phyloP scores from a whole-genome alignment of 345 rosid species.

The Litchi chinensis region DNA sequence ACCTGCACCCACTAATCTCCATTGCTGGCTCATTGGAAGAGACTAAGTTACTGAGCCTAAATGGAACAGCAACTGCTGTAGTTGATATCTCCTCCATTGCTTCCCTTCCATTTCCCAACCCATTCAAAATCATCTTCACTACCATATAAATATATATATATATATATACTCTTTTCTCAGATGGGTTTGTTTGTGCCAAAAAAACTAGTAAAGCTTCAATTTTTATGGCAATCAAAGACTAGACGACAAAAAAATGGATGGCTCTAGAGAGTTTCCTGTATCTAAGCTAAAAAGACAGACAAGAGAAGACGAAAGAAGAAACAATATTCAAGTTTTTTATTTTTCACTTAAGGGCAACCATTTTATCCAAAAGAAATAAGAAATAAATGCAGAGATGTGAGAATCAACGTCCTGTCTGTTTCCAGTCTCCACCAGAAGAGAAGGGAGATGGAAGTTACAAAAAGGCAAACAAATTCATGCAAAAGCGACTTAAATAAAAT shows the following conservation, averaged over 20 bases:
- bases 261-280: constrained; percentile 17
- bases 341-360: constrained; percentile 7
- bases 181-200: not conserved
- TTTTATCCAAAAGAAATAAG: constrained; percentile 9
- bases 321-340: not conserved
- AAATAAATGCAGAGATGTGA: not conserved
- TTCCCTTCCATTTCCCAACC: constrained; percentile 13
- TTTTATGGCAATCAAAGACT: constrained; percentile 9
- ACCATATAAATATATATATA: not conserved
- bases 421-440: not conserved
- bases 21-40: constrained; percentile 31
- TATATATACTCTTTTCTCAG: not conserved
- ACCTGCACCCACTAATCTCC: constrained; percentile 40
- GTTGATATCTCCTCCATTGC: constrained; percentile 57
- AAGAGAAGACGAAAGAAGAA: not conserved
- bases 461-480: constrained; percentile 12
- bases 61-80: constrained; percentile 42
- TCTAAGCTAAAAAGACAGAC: not conserved
- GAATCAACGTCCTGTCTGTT: not conserved
- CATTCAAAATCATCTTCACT: constrained; percentile 9
- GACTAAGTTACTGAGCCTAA: constrained; percentile 28
- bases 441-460: not conserved
- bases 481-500: constrained; percentile 21
- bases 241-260: constrained; percentile 3
- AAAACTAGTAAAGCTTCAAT: not conserved